Base-by-base conservation (phyloP, 805 yeast species). In the Ascoidea tarda region DNA sequence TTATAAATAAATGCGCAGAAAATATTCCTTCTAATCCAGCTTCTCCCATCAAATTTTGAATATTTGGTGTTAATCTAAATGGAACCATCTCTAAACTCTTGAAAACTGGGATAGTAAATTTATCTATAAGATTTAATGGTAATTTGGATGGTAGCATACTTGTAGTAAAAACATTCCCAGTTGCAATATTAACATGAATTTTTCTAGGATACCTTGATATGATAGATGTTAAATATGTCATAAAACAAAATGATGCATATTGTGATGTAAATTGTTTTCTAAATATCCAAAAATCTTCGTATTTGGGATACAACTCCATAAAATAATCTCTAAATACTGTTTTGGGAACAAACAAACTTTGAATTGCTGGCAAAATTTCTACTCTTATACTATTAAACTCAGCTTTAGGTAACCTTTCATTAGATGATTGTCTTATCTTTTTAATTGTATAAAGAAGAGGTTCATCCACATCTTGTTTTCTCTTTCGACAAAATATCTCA, bases 281-380 rank as follows among this genome's bases (percentile, higher is more conserved):
- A 81, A 95, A 93, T 51, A 91, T 69, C 99, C 99, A 93, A 73
- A 91, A 93, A 62, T 91, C 97, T 66, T 86, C 96, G 64, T 84
- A 95, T 54, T 81, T 77, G 10, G 83, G 75, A 66, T 82, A 93
- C 46, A 81, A 69, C 5, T 73, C 74, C 53, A 82, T 65, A 63
- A 89, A 93, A 64, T 86, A 84, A 58, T 86, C 86, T 62, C 81
- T 81, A 72, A 91, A 72, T 42, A 91, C 84, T 5, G 87, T 82
- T 31, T 84, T 76, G 44, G 99, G 98, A 52, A 90, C 91, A 66
- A 87, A 75, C 62, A 84, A 70, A 1, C 95, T 76, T 67, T 93
- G 97, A 56, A 91, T 87, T 3, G 96, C 89, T 58, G 88, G 80
- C 64, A 93, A 73, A 51, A 95, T 90, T 66, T 93, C 99, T 59